A percentile compares a stretch with the other conserved stretches of the same genome.
Conservation (phyloP, 2,329 filamentous ascomycete species). For the Exophiala lecanii-corni region DNA sequence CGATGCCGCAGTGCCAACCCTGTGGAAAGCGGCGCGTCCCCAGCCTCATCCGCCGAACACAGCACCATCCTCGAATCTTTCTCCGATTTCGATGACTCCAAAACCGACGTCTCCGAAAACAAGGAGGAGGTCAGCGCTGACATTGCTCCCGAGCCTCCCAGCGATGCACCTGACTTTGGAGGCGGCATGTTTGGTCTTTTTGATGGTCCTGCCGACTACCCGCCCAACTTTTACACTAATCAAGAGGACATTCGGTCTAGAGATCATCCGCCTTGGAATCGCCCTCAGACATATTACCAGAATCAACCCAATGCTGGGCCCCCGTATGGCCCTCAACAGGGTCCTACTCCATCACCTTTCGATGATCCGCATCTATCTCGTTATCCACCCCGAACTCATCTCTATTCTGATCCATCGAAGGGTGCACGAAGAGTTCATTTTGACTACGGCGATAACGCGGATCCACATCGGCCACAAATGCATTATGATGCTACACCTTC, state of each 20-base stretch:
- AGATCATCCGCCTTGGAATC: constrained; percentile 7
- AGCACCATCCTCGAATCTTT: constrained; percentile 10
- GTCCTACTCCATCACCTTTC: background rate
- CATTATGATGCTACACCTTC: constrained; percentile 5
- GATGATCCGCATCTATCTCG: too few species aligned
- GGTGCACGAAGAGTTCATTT: constrained; percentile 19
- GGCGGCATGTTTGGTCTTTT: constrained; percentile 15
- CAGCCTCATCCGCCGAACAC: constrained; percentile 23
- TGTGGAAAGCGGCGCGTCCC: constrained; percentile 9
- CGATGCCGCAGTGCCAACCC: constrained; percentile 23
- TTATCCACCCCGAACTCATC: constrained; percentile 2
- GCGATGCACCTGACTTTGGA: constrained; percentile 1
- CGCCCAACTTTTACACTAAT: background rate
- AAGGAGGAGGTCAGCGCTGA: constrained; percentile 7
- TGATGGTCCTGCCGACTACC: constrained; percentile 18
- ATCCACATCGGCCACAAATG: background rate
- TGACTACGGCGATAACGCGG: constrained; percentile 13
- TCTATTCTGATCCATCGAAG: background rate
- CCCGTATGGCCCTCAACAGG: constrained; percentile 13
- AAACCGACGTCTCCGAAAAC: too few species aligned
- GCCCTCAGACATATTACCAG: background rate
- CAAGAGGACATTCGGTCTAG: constrained; percentile 9
- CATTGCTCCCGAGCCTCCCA: too few species aligned
- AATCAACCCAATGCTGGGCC: background rate
- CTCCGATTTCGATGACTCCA: constrained; percentile 10